Evolutionary conservation across 2,329 filamentous ascomycete genomes (phyloP).

Genomic region (Monilinia fructicola): DNA sequence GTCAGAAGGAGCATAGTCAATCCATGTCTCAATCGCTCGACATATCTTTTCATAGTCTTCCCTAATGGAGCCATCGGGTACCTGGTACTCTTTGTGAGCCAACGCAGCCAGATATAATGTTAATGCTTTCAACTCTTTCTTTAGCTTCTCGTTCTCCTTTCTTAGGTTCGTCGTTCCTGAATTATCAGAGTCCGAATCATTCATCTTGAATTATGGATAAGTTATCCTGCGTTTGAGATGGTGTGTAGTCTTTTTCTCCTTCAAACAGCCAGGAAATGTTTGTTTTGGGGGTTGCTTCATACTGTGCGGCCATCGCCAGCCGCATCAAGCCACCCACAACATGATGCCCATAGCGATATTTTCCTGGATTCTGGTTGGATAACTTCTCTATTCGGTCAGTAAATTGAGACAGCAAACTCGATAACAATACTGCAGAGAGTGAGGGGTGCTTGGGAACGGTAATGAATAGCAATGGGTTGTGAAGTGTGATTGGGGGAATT

Average conservation of each 20-base stretch:
- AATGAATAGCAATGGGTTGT: too few species aligned
- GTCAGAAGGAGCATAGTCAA: background rate
- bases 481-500: too few species aligned
- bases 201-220: background rate
- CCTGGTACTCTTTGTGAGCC: slow-evolving; percentile 10
- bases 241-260: background rate
- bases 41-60: slow-evolving; percentile 14
- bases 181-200: background rate
- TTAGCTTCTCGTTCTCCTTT: background rate
- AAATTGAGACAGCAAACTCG: background rate
- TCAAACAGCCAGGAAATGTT: background rate
- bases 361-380: background rate
- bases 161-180: rapidly evolving
- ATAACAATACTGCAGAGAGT: background rate
- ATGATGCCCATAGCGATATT: background rate
- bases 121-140: background rate
- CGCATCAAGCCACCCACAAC: background rate
- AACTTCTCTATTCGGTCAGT: background rate
- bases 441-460: too few species aligned
- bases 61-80: slow-evolving; percentile 8
- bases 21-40: slow-evolving; percentile 8
- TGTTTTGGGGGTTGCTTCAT: background rate
- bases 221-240: background rate
- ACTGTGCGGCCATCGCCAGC: background rate
- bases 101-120: background rate